A percentile compares a stretch with the other conserved stretches of the same genome.
These are phyloP conservation scores for Candida manassasensis DNA, from an alignment of 805 yeast species.

Conservation along the genomic window DNA sequence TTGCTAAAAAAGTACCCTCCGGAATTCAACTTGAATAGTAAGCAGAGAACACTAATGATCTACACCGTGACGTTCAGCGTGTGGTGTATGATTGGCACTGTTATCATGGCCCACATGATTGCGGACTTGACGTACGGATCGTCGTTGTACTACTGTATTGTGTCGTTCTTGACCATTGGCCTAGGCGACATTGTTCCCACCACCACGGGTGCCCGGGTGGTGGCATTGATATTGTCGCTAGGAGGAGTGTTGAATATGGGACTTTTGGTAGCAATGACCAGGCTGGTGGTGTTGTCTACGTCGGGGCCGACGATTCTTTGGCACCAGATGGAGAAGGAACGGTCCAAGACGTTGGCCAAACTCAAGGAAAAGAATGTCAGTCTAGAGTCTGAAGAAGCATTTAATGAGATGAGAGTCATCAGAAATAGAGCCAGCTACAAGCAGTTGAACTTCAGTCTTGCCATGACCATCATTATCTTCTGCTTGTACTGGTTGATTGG, in stretches of 20 bases:
- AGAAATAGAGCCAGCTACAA: conserved; percentile 35
- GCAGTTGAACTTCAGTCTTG: conserved; percentile 37
- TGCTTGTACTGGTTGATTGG: conserved; percentile 69
- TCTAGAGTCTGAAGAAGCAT: conserved; percentile 44
- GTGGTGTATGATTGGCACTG: conserved; percentile 71
- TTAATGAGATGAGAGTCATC: conserved; percentile 51
- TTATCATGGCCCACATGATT: conserved; percentile 36
- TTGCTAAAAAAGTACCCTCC: conserved; percentile 59
- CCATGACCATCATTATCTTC: conserved; percentile 41
- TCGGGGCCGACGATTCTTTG: conserved; percentile 61
- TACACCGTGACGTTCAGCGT: conserved; percentile 60
- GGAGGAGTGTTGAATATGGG: conserved; percentile 73
- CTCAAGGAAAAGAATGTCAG: conserved; percentile 11
- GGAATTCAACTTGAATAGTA: conserved; percentile 56
- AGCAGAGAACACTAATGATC: conserved; percentile 70
- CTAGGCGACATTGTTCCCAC: conserved; percentile 67
- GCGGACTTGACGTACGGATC: conserved; percentile 47
- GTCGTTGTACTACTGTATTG: conserved; percentile 69
- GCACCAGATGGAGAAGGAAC: conserved; percentile 53
- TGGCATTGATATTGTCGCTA: conserved; percentile 59
- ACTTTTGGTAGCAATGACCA: conserved; percentile 63
- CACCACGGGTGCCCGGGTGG: conserved; percentile 49
- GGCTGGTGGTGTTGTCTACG: conserved; percentile 58
- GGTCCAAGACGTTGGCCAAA: conserved; percentile 29
- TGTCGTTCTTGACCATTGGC: conserved; percentile 75